Evolutionary conservation across 1,284 basidiomycete species (phyloP).

Genomic region (Naganishia sp.): DNA sequence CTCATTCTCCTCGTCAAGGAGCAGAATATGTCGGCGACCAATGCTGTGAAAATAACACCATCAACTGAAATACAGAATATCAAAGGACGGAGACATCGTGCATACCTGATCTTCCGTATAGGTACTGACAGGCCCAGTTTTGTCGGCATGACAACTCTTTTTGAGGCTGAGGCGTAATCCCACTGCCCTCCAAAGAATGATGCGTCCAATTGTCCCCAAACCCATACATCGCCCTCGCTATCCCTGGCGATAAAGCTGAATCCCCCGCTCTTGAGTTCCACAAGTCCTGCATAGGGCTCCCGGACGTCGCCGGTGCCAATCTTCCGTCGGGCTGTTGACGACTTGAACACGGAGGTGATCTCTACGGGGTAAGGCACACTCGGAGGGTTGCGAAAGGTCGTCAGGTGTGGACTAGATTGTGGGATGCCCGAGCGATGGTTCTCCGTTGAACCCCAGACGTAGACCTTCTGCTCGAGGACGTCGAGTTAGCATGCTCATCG

Average conservation of each 20-base stretch:
- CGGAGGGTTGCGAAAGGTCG: constrained; percentile 41
- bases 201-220: constrained; percentile 77
- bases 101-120: constrained; percentile 37
- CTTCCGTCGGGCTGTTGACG: neutral
- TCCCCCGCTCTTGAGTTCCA: constrained; percentile 24
- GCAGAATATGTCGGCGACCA: constrained; percentile 44
- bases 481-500: neutral
- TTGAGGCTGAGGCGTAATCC: constrained; percentile 40
- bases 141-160: constrained; percentile 40
- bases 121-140: constrained; percentile 44
- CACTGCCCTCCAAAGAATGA: constrained; percentile 35
- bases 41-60: constrained; percentile 31
- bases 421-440: constrained; percentile 64
- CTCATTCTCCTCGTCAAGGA: constrained; percentile 49
- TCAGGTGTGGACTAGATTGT: constrained; percentile 41
- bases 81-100: neutral
- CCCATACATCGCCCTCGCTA: constrained; percentile 68
- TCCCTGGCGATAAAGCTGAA: constrained; percentile 51
- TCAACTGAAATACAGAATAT: too few species aligned
- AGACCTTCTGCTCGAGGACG: constrained; percentile 52
- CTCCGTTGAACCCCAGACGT: constrained; percentile 75
- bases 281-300: constrained; percentile 6
- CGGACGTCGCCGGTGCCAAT: neutral
- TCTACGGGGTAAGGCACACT: constrained; percentile 66
- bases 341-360: constrained; percentile 58